Evolutionary conservation across 139 green algal genomes (phyloP).

Genomic region (Ostreobium quekettii): DNA sequence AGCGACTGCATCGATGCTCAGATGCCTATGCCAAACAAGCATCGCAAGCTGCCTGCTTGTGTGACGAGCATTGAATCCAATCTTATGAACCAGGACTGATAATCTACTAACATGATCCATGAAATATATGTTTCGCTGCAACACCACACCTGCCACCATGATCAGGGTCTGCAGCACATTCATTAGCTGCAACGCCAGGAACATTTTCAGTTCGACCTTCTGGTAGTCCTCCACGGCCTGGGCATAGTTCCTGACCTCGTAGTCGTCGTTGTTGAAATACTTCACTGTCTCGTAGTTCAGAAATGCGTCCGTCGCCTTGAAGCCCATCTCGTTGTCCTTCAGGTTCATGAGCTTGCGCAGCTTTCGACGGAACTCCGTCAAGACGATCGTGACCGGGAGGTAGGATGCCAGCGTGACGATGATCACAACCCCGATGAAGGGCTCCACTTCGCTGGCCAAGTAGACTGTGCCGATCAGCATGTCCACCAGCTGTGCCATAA

Average conservation of each 20-base stretch:
- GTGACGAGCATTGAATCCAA: too few relatives aligned
- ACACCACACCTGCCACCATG: conserved; percentile 40
- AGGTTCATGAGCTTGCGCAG: conserved; percentile 60
- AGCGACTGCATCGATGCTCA: too few relatives aligned
- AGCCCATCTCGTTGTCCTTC: conserved; percentile 62
- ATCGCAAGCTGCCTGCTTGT: too few relatives aligned
- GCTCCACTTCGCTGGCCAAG: conserved; percentile 56
- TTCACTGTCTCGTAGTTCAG: conserved; percentile 86
- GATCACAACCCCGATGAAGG: conserved; percentile 69
- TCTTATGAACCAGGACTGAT: too few relatives aligned
- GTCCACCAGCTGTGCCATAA: conserved; percentile 56
- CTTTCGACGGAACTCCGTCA: conserved; percentile 58
- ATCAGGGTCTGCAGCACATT: conserved; percentile 54
- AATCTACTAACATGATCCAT: too few relatives aligned
- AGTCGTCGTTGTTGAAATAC: conserved; percentile 71
- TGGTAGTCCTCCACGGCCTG: conserved; percentile 68
- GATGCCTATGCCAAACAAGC: too few relatives aligned
- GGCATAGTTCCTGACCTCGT: conserved; percentile 49
- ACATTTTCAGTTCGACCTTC: conserved; percentile 37
- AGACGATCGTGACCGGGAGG: conserved; percentile 77
- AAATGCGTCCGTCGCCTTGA: conserved; percentile 70
- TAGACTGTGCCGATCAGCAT: conserved; percentile 62
- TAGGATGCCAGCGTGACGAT: conserved; percentile 72
- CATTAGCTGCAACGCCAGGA: neutral
- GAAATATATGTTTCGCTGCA: too few relatives aligned